These are phyloP conservation scores for Stropharia rugosoannulata DNA, from an alignment of 768 basidiomycete species.

Conservation along the genomic window DNA sequence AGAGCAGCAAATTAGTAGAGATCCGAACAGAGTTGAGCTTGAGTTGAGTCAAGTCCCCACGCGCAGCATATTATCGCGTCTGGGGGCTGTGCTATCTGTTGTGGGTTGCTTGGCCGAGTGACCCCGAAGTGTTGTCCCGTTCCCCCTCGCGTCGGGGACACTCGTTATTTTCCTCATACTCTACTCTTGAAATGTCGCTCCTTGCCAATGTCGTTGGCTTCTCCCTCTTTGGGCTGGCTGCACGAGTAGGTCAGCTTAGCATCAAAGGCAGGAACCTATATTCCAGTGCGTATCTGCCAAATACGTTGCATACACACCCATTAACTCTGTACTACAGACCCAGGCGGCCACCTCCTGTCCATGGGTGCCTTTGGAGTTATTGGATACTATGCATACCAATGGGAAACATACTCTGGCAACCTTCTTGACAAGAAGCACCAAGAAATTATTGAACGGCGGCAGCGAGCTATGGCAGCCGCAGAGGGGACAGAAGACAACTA, in stretches of 20 bases:
- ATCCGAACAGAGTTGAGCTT: constrained; percentile 3
- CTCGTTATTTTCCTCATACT: constrained; percentile 14
- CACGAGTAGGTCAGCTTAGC: constrained; percentile 83
- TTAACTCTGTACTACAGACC: constrained; percentile 44
- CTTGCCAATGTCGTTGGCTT: constrained; percentile 74
- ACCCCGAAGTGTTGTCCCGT: constrained; percentile 11
- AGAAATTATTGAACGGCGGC: constrained; percentile 55
- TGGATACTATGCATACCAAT: constrained; percentile 74
- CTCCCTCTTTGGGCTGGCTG: constrained; percentile 79
- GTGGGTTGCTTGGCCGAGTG: constrained; percentile 26
- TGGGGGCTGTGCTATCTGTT: constrained; percentile 35
- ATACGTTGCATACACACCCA: neutral
- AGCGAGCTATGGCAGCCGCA: constrained; percentile 32
- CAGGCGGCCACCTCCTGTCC: constrained; percentile 65
- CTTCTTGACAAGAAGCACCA: constrained; percentile 63
- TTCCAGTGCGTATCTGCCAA: constrained; percentile 59
- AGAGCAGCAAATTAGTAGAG: constrained; percentile 4
- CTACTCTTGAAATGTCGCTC: constrained; percentile 50
- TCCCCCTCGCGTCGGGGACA: constrained; percentile 3
- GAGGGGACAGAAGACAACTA: constrained; percentile 6
- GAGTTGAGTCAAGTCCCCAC: constrained; percentile 5
- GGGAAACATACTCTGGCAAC: constrained; percentile 62
- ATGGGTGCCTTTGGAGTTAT: constrained; percentile 69
- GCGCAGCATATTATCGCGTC: constrained; percentile 22
- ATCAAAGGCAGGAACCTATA: constrained; percentile 80